phyloP scores from a whole-genome alignment of 495 filamentous ascomycete species.

The Penicillium goetzii region DNA sequence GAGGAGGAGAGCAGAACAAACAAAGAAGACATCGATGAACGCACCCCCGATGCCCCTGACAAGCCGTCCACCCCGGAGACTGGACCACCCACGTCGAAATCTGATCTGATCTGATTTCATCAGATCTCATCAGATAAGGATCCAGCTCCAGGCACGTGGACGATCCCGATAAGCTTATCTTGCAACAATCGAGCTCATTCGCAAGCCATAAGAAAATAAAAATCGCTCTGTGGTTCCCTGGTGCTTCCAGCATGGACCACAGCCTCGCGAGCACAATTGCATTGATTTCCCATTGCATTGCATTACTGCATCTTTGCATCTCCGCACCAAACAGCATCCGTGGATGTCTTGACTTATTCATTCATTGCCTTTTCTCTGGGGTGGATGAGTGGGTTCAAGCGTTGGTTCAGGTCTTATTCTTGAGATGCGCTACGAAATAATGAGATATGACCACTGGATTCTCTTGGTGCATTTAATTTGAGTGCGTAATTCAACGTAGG shows the following conservation, averaged over 20 bases:
- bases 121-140: background rate
- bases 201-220: slow-evolving; percentile 27
- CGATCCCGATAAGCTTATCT: slow-evolving; percentile 31
- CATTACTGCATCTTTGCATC: slow-evolving; percentile 12
- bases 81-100: slow-evolving; percentile 1
- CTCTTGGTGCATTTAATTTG: slow-evolving; percentile 2
- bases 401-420: slow-evolving; percentile 5
- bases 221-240: slow-evolving; percentile 17
- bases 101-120: slow-evolving; percentile 5
- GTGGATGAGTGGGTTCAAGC: background rate
- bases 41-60: slow-evolving; percentile 23
- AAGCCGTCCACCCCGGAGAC: slow-evolving; percentile 22
- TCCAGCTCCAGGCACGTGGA: slow-evolving; percentile 22
- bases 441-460: slow-evolving; percentile 16
- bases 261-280: slow-evolving; percentile 15
- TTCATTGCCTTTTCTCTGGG: background rate
- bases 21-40: slow-evolving; percentile 23
- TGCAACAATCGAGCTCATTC: slow-evolving; percentile 3
- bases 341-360: slow-evolving; percentile 12
- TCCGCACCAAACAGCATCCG: slow-evolving; percentile 22
- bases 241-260: background rate
- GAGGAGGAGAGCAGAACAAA: slow-evolving; percentile 20
- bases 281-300: slow-evolving; percentile 7
- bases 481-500: background rate
- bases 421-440: slow-evolving; percentile 11